Base-by-base conservation (phyloP, 305 asterid species). In the Solanum hybrid region DNA sequence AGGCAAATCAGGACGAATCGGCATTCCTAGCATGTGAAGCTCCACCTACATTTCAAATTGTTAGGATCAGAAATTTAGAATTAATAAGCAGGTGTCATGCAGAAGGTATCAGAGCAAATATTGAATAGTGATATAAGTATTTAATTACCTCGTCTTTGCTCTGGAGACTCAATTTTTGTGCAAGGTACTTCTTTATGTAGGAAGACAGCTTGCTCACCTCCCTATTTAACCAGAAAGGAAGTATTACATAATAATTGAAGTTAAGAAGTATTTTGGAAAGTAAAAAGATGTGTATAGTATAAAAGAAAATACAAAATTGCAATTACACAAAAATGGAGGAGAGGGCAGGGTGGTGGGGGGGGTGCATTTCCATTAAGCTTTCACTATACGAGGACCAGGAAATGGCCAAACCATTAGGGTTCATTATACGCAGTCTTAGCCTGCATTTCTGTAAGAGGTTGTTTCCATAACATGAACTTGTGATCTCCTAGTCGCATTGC, bases 161-260 rank as follows among this genome's bases (percentile, higher is more conserved):
- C 7, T 77, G 17, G 20, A 89, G 89, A 34, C 46, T 29, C 79
- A 89, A 40, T 78, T 76, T 89, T 8, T 12, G 3, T 75, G 56
- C 89, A 51, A 89, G 86, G 64, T 89, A 86, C 86, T 86, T 89
- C 35, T 86, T 56, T 51, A 89, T 64, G 31, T 34, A 51, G 11
- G 37, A 89, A 17, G n/a, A 46, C 0, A 87, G 20, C 46, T 36
- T 10, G 64, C 76, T 86, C 22, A 29, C 89, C 56, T 89, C 86
- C 79, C 89, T 89, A 17, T 31, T 31, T 31, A 42, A 78, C 71
- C 71, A 85, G 0, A 37, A 46, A 34, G 42, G 4, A 11, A 14
- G n/a, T 31, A 31, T 51, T 86, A 31, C 42, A 56, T 56, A 56
- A 17, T 51, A 51, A 51, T 51, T 51, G 7, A 51, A 51, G 22